A percentile compares a stretch with the other conserved stretches of the same genome.
Conservation (phyloP, 2,329 filamentous ascomycete species). For the Alternaria arbusti region DNA sequence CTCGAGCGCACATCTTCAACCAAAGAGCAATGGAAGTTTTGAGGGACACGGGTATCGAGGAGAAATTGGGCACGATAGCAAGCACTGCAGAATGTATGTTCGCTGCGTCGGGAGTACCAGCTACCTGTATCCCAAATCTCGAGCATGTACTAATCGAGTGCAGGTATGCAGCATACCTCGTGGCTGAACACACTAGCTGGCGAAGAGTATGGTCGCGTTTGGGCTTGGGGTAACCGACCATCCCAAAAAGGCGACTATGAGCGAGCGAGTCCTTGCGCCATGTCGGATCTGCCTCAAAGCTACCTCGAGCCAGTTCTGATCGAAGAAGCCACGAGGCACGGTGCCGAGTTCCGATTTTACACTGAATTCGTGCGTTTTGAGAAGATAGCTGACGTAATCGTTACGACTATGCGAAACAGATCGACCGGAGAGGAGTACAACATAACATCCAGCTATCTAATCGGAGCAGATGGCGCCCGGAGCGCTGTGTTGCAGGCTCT, state of each 20-base stretch:
- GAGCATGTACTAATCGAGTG: conserved; percentile 41
- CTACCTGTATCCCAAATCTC: conserved; percentile 51
- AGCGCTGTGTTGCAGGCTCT: conserved; percentile 57
- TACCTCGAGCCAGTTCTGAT: conserved; percentile 53
- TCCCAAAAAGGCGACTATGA: conserved; percentile 48
- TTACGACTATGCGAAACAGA: conserved; percentile 39
- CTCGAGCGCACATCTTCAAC: conserved; percentile 67
- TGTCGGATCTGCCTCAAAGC: conserved; percentile 53
- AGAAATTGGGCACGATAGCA: not conserved
- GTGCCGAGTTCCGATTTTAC: conserved; percentile 51
- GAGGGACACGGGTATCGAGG: conserved; percentile 40
- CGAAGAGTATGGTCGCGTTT: conserved; percentile 53
- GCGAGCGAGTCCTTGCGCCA: conserved; percentile 50
- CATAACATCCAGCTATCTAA: conserved; percentile 63
- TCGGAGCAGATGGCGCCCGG: conserved; percentile 63
- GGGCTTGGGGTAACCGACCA: conserved; percentile 54
- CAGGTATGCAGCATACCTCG: conserved; percentile 51
- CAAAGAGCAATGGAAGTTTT: conserved; percentile 53
- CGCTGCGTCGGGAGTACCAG: conserved; percentile 24
- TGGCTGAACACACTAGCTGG: conserved; percentile 55
- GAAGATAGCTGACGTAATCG: conserved; percentile 22
- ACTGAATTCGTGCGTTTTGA: conserved; percentile 42
- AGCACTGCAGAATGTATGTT: not conserved
- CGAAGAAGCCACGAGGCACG: conserved; percentile 43
- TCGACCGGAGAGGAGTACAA: conserved; percentile 48